phyloP scores from a whole-genome alignment of 306 rosid species.

The Vigna reflexopilosa region DNA sequence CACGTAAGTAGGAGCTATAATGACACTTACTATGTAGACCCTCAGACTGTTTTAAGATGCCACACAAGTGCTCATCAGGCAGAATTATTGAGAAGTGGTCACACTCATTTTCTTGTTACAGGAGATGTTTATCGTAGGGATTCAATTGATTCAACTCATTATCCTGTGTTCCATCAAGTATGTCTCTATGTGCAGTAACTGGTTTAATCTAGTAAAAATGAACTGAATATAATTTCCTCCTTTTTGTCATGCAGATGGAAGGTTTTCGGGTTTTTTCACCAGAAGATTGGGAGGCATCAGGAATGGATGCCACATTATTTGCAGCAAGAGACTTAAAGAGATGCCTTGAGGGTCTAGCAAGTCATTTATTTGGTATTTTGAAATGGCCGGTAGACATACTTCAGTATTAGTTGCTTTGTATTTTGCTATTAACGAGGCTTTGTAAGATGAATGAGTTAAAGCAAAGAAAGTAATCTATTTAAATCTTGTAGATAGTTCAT shows the following conservation, averaged over 20 bases:
- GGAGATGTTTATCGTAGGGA: conserved; percentile 99
- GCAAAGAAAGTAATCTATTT: conserved; percentile 6
- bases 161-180: conserved; percentile 98
- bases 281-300: conserved; percentile 78
- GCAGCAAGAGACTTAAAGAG: conserved; percentile 86
- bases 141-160: conserved; percentile 98
- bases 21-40: conserved; percentile 86
- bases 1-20: conserved; percentile 95
- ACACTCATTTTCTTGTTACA: conserved; percentile 93
- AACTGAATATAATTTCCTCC: conserved; percentile 33
- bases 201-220: conserved; percentile 30
- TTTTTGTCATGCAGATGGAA: conserved; percentile 76
- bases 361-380: conserved; percentile 85
- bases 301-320: conserved; percentile 78
- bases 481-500: conserved; percentile 28
- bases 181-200: conserved; percentile 22
- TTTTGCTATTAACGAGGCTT: conserved; percentile 30
- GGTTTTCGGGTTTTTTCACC: conserved; percentile 89
- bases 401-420: conserved; percentile 34
- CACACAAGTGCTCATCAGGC: conserved; percentile 99
- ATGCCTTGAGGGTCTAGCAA: conserved; percentile 97
- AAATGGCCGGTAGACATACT: conserved; percentile 11
- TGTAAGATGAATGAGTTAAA: conserved; percentile 30
- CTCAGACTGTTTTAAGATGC: conserved; percentile 89
- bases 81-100: conserved; percentile 76